Evolutionary conservation across 2,329 filamentous ascomycete species (phyloP), one percentile per base, ranked within the genome.

Genomic region (Ophiostoma sp.): DNA sequence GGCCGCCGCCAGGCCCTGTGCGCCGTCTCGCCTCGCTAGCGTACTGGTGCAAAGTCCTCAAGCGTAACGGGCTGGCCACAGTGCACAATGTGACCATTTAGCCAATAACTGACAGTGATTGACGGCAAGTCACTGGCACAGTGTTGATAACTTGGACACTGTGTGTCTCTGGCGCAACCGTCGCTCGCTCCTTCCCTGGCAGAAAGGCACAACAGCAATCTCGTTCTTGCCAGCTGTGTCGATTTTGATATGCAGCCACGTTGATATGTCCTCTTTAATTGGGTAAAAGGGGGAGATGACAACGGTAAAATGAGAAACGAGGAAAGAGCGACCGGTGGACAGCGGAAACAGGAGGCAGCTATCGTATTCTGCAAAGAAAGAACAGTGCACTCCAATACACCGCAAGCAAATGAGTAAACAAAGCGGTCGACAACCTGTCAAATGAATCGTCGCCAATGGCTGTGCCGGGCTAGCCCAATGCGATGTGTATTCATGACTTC

Each of bases 121-220:
- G 63, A 18, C 41, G 11, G 18, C 6, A 42, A 44, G 63, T 18
- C 5, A 27, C 40, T 18, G 60, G 9, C 63, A 27, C 7, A 36
- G n/a, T 7, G 42, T n/a, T 55, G 49, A 55, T n/a, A 27, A 55
- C 2, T 2, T 44, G 11, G 41, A 18, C 42, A 64, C 63, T 44
- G 63, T 64, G 63, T 47, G 18, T 64, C 63, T 47, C 63, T 64
- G 40, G 41, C 63, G 63, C 63, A 64, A 64, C 63, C 63, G 63
- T 14, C 42, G 41, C 42, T 64, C 62, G n/a, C 42, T 64, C 62
- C 18, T 63, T 63, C 62, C 62, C 40, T 63, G 36, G 38, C 38
- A 63, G 14, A 36, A 27, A 38, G 27, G 27, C 27, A 60, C 12
- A 12, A 64, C n/a, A 42, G 41, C 41, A 64, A 45, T 64, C 42